Evolutionary conservation across 2,329 filamentous ascomycete species (phyloP).

Genomic region (Epichloe aotearoae): DNA sequence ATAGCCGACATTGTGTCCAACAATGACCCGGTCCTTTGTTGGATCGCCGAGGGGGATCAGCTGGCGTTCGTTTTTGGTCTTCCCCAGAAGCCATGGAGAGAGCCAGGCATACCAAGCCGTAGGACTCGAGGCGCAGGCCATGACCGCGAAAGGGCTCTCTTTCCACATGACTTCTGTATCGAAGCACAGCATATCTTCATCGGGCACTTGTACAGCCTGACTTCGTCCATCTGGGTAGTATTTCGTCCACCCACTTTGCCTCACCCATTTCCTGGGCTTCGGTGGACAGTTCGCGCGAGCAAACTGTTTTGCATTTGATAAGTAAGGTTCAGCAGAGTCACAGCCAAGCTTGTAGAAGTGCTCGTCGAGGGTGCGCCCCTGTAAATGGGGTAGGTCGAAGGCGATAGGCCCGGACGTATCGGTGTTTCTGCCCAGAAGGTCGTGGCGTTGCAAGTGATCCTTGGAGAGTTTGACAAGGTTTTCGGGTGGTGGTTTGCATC

Average conservation of each 20-base stretch:
- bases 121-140: constrained; percentile 86
- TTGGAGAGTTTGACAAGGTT: constrained; percentile 68
- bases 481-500: constrained; percentile 42
- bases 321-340: constrained; percentile 76
- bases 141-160: constrained; percentile 80
- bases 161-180: constrained; percentile 98
- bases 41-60: constrained; percentile 79
- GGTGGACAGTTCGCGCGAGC: constrained; percentile 45
- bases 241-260: constrained; percentile 83
- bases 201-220: constrained; percentile 60
- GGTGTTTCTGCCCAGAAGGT: constrained; percentile 80
- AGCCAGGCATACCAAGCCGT: constrained; percentile 96
- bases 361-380: constrained; percentile 75
- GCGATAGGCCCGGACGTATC: constrained; percentile 63
- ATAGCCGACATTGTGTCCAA: constrained; percentile 94
- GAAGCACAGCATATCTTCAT: constrained; percentile 76
- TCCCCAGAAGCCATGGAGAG: constrained; percentile 87
- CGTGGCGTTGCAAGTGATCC: constrained; percentile 73
- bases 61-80: constrained; percentile 64
- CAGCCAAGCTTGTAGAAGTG: constrained; percentile 84
- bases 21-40: constrained; percentile 57
- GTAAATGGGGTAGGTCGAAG: constrained; percentile 71
- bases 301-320: constrained; percentile 63
- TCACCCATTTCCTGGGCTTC: constrained; percentile 59
- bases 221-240: constrained; percentile 62